Conservation (phyloP, 2,329 filamentous ascomycete genomes). For the Chaetomium sp. region DNA sequence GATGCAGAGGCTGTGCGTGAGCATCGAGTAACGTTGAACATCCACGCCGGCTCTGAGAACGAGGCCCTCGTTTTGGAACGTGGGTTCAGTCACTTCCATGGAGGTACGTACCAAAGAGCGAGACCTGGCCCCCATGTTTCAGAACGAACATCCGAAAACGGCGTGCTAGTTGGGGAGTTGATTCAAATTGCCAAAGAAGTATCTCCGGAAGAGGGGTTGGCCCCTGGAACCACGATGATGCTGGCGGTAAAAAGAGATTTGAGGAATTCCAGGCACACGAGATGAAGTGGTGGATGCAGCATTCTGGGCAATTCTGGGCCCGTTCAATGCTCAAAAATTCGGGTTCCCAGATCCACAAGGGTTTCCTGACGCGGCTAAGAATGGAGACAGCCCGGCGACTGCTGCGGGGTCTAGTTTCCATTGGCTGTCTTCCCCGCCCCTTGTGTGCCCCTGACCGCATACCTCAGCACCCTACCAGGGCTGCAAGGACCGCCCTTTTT, state of each 20-base stretch:
- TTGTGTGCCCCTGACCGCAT: conserved; percentile 10
- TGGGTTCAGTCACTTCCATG: no score
- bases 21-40: no score
- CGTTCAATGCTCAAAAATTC: background rate
- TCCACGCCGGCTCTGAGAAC: no score
- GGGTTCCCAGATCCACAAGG: background rate
- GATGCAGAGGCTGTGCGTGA: no score
- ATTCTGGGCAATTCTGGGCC: background rate
- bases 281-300: conserved; percentile 1
- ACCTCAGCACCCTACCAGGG: conserved; percentile 12
- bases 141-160: no score
- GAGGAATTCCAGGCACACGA: conserved; percentile 5
- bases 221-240: background rate
- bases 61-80: no score
- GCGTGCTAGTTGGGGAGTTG: no score
- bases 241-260: background rate
- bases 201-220: no score
- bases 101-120: no score
- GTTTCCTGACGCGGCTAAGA: conserved; percentile 5
- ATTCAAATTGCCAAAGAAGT: no score
- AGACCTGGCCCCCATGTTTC: no score
- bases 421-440: conserved; percentile 4
- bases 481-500: conserved; percentile 9
- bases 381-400: background rate
- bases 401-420: background rate